Evolutionary conservation across 2,329 filamentous ascomycete species (phyloP).

Genomic region (Cylindrodendrum hubeiense): DNA sequence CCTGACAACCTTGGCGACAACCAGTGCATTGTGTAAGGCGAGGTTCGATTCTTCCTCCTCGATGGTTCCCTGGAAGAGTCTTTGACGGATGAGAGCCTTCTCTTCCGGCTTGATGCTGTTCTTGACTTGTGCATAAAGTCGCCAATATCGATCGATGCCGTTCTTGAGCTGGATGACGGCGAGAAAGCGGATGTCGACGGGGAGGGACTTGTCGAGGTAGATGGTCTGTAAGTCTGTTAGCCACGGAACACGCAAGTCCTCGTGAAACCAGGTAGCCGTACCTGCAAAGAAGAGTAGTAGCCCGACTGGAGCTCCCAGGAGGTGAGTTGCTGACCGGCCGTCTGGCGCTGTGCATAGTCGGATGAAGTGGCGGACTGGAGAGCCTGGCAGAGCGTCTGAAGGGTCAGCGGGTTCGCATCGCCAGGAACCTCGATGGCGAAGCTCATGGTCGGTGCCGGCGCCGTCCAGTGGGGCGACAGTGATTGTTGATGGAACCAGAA

Average conservation of each 20-base stretch:
- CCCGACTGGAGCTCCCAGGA: conserved; percentile 77
- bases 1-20: conserved; percentile 87
- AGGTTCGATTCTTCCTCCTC: conserved; percentile 81
- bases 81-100: conserved; percentile 80
- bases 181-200: conserved; percentile 84
- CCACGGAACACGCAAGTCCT: background rate
- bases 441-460: conserved; percentile 64
- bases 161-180: conserved; percentile 97
- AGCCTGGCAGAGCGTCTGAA: conserved; percentile 73
- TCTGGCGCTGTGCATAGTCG: conserved; percentile 72
- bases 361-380: conserved; percentile 74
- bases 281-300: conserved; percentile 79
- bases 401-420: conserved; percentile 79
- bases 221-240: conserved; percentile 68
- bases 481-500: conserved; percentile 20
- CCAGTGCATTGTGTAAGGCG: conserved; percentile 88
- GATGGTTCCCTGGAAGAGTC: conserved; percentile 81
- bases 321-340: conserved; percentile 77
- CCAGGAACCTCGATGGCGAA: conserved; percentile 83
- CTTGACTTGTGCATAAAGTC: conserved; percentile 66
- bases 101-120: conserved; percentile 81
- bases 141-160: conserved; percentile 95
- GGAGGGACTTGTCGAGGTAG: conserved; percentile 84
- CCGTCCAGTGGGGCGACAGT: conserved; percentile 34
- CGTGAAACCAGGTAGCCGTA: conserved; percentile 47